Evolutionary conservation across 75 land plant species (phyloP).

Genomic region (Larix kaempferi): DNA sequence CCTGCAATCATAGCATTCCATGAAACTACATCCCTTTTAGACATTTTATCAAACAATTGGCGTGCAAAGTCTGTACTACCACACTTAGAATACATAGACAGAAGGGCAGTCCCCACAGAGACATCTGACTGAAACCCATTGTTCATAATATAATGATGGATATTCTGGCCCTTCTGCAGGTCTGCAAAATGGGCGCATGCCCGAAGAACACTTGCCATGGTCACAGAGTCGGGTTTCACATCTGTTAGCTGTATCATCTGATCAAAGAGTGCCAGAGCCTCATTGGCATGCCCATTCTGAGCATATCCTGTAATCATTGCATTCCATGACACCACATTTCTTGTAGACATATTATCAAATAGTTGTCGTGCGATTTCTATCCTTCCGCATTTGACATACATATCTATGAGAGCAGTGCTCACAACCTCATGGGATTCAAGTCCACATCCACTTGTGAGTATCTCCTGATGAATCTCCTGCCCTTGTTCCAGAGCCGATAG

Average conservation of each 20-base stretch:
- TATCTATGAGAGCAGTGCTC: neutral
- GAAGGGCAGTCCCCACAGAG: slow-evolving; percentile 12
- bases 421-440: slow-evolving; percentile 6
- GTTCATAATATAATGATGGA: slow-evolving; percentile 28
- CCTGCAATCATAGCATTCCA: slow-evolving; percentile 60
- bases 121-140: slow-evolving; percentile 16
- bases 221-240: slow-evolving; percentile 21
- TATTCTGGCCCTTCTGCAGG: slow-evolving; percentile 1
- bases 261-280: slow-evolving; percentile 42
- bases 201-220: slow-evolving; percentile 20
- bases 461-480: neutral
- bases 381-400: slow-evolving; percentile 16
- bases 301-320: slow-evolving; percentile 60
- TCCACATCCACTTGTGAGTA: neutral
- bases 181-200: slow-evolving; percentile 12
- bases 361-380: slow-evolving; percentile 31
- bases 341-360: slow-evolving; percentile 41
- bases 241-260: slow-evolving; percentile 17
- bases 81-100: slow-evolving; percentile 25
- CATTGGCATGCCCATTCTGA: slow-evolving; percentile 41
- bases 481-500: neutral
- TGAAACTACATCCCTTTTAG: slow-evolving; percentile 22
- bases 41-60: slow-evolving; percentile 41
- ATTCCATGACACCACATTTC: slow-evolving; percentile 52
- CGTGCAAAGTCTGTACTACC: slow-evolving; percentile 2